Evolutionary conservation across 768 basidiomycete species (phyloP).

Genomic region (Nidularia sp.): DNA sequence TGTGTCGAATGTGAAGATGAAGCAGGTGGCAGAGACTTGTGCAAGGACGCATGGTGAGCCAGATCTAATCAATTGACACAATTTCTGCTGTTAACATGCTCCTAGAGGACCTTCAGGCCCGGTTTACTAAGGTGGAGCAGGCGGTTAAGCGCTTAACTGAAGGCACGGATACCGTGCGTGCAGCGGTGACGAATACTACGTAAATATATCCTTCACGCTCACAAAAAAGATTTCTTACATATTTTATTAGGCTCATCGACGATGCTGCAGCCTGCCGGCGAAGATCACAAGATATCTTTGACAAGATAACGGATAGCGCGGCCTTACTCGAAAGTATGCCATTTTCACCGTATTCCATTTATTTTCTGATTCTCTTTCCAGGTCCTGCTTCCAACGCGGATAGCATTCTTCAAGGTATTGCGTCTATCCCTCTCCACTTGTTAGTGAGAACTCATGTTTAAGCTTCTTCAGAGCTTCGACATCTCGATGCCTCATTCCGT

Average conservation of each 20-base stretch:
- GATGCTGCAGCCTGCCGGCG: constrained; percentile 54
- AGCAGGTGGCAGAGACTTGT: constrained; percentile 72
- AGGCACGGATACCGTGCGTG: constrained; percentile 57
- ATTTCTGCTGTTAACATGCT: background rate
- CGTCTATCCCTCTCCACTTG: background rate
- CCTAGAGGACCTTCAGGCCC: constrained; percentile 53
- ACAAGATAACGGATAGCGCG: constrained; percentile 48
- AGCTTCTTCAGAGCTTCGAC: constrained; percentile 49
- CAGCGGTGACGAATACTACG: constrained; percentile 41
- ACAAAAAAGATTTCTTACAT: background rate
- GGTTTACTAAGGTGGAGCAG: constrained; percentile 52
- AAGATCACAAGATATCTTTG: constrained; percentile 56
- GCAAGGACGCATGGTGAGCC: constrained; percentile 61
- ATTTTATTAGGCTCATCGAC: constrained; percentile 42
- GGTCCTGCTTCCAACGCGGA: constrained; percentile 49
- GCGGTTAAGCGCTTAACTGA: constrained; percentile 49
- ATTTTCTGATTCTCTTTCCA: constrained; percentile 8
- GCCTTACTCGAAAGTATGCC: constrained; percentile 47
- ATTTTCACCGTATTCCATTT: background rate
- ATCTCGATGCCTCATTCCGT: constrained; percentile 58
- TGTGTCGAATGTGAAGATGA: constrained; percentile 76
- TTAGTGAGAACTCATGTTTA: background rate
- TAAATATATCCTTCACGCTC: constrained; percentile 18
- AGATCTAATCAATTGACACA: background rate
- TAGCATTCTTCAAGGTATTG: constrained; percentile 46